Percentiles rank a stretch among this genome's conserved stretches.
phyloP scores from a whole-genome alignment of 257 asterid genomes.

The Leptodermis oblonga region DNA sequence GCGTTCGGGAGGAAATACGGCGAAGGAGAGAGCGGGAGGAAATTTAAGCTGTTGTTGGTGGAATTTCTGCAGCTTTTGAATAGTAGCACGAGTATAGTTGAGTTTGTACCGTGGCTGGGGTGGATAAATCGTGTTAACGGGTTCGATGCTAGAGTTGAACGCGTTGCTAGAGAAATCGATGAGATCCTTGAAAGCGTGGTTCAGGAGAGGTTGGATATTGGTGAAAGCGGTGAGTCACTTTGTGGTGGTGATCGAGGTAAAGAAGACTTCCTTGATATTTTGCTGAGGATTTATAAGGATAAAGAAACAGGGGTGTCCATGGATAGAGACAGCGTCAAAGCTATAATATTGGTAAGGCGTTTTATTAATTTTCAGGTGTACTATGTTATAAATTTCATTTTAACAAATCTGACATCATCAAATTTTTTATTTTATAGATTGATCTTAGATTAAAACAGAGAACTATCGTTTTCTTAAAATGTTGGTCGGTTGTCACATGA shows the following conservation, averaged over 20 bases:
- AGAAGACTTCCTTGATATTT: conserved; percentile 25
- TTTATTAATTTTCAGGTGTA: not conserved
- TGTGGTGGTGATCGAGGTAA: conserved; percentile 2
- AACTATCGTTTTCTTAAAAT: not conserved
- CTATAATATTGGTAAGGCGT: conserved; percentile 33
- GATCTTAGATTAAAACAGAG: not conserved
- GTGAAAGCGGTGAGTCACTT: not conserved
- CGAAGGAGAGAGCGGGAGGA: conserved; percentile 23
- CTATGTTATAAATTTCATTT: not conserved
- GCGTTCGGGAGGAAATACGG: conserved; percentile 28
- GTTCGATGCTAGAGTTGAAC: conserved; percentile 19
- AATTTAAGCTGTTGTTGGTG: conserved; percentile 8
- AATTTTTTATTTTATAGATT: too few relatives aligned
- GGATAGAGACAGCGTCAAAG: conserved; percentile 34
- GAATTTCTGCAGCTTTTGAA: conserved; percentile 26
- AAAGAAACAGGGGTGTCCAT: conserved; percentile 15
- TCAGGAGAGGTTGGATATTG: conserved; percentile 16
- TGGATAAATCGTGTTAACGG: conserved; percentile 36
- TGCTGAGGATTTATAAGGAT: conserved; percentile 24
- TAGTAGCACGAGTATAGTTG: conserved; percentile 10
- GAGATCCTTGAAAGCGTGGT: conserved; percentile 28
- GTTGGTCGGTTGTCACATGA: too few relatives aligned
- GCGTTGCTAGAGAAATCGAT: conserved; percentile 23
- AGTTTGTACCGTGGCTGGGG: conserved; percentile 31
- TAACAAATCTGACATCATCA: not conserved